A percentile compares a stretch with the other conserved stretches of the same genome.
Evolutionary conservation across 257 asterid species (phyloP).

Genomic region (Solanum etuberosum): DNA sequence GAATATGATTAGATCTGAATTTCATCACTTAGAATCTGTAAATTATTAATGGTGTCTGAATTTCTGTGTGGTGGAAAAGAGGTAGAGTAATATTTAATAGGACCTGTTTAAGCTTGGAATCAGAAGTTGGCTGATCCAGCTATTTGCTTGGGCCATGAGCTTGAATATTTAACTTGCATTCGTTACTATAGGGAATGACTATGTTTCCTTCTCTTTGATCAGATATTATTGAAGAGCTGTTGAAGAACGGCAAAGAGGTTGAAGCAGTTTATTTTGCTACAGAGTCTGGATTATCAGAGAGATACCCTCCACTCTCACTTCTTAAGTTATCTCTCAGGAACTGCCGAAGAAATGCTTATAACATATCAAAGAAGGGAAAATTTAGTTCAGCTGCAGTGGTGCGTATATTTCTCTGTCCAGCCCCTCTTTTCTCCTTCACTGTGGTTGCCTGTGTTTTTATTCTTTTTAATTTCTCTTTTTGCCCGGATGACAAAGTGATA

Average conservation of each 20-base stretch:
- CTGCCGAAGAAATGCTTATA: constrained; percentile 11
- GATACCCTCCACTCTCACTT: constrained; percentile 9
- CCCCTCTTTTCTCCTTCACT: background rate
- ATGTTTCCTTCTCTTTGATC: background rate
- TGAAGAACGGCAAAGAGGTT: constrained; percentile 15
- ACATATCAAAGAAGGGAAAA: constrained; percentile 8
- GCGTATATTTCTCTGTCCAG: background rate
- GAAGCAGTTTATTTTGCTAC: constrained; percentile 17
- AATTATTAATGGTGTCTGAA: background rate
- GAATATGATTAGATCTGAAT: background rate
- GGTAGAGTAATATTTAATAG: background rate
- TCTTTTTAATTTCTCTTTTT: background rate
- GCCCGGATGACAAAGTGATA: background rate
- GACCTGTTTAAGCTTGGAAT: background rate
- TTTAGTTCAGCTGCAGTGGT: constrained; percentile 15
- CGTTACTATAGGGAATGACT: background rate
- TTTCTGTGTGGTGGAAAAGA: background rate
- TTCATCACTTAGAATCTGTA: background rate
- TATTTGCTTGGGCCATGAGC: background rate
- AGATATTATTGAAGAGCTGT: constrained; percentile 18
- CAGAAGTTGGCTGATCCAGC: background rate
- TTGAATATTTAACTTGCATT: background rate
- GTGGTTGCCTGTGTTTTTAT: background rate
- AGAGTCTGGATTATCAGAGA: constrained; percentile 12
- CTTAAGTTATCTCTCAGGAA: constrained; percentile 9